Conservation (phyloP, 768 basidiomycete genomes). For the Exidia glandulosa region DNA sequence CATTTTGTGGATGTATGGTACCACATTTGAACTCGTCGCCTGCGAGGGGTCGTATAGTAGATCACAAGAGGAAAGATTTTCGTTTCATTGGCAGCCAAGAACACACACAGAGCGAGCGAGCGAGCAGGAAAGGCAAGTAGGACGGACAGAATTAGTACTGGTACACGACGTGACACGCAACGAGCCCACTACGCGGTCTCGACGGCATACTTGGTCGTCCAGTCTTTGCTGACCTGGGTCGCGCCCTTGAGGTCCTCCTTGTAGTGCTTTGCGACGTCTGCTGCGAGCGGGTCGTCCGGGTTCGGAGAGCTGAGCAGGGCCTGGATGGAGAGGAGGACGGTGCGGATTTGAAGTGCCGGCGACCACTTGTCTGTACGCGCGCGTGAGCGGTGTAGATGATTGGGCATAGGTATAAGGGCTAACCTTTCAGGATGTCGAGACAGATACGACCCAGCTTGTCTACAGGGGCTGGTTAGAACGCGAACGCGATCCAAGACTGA, state of each 20-base stretch:
- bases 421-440: slow-evolving; percentile 94
- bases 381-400: slow-evolving; percentile 2
- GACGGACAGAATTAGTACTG: too few relatives aligned
- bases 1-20: too few relatives aligned
- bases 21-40: too few relatives aligned
- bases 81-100: too few relatives aligned
- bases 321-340: slow-evolving; percentile 92
- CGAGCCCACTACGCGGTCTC: too few relatives aligned
- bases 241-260: slow-evolving; percentile 95
- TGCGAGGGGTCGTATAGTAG: too few relatives aligned
- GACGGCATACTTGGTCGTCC: slow-evolving; percentile 82
- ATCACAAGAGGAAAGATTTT: too few relatives aligned
- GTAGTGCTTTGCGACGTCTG: slow-evolving; percentile 96
- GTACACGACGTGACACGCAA: too few relatives aligned
- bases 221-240: slow-evolving; percentile 83
- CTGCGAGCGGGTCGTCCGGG: slow-evolving; percentile 90
- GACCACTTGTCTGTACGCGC: slow-evolving; percentile 88
- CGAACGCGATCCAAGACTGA: neutral
- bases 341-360: slow-evolving; percentile 95
- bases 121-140: too few relatives aligned
- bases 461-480: slow-evolving; percentile 18
- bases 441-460: slow-evolving; percentile 99
- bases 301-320: slow-evolving; percentile 95
- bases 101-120: too few relatives aligned
- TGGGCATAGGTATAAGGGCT: slow-evolving; percentile 8